Conservation (phyloP, 2,329 filamentous ascomycete species). For the Aotearoamyces nothofagi region DNA sequence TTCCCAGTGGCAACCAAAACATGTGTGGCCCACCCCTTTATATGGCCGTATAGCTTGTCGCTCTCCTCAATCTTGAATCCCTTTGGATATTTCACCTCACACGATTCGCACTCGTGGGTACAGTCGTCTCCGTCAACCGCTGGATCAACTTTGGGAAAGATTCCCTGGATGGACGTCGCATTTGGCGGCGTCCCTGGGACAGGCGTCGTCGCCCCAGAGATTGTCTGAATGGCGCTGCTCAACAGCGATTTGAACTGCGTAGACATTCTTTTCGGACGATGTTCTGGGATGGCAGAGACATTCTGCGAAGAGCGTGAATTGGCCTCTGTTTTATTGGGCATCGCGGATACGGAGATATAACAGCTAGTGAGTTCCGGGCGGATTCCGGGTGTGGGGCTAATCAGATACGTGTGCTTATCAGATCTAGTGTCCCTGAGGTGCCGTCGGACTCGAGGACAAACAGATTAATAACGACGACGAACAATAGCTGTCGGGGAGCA, state of each 20-base stretch:
- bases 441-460: too few species aligned
- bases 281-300: not conserved
- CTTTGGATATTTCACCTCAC: conserved; percentile 62
- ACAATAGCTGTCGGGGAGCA: too few species aligned
- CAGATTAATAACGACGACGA: too few species aligned
- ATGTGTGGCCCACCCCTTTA: conserved; percentile 82
- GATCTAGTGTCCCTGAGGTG: too few species aligned
- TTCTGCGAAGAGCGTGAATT: too few species aligned
- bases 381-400: not conserved
- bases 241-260: conserved; percentile 8
- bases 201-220: conserved; percentile 13
- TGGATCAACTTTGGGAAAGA: conserved; percentile 67
- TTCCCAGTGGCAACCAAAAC: conserved; percentile 89
- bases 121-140: conserved; percentile 78
- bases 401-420: too few species aligned
- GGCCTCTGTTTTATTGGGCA: too few species aligned
- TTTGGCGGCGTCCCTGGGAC: conserved; percentile 11
- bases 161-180: conserved; percentile 13
- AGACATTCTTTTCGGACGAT: not conserved
- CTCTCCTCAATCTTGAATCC: conserved; percentile 58
- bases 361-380: not conserved
- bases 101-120: conserved; percentile 70
- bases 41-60: conserved; percentile 69
- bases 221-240: conserved; percentile 11
- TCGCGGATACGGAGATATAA: too few species aligned